phyloP scores from a whole-genome alignment of 441 rosid species.

The Theobroma grandiflorum region DNA sequence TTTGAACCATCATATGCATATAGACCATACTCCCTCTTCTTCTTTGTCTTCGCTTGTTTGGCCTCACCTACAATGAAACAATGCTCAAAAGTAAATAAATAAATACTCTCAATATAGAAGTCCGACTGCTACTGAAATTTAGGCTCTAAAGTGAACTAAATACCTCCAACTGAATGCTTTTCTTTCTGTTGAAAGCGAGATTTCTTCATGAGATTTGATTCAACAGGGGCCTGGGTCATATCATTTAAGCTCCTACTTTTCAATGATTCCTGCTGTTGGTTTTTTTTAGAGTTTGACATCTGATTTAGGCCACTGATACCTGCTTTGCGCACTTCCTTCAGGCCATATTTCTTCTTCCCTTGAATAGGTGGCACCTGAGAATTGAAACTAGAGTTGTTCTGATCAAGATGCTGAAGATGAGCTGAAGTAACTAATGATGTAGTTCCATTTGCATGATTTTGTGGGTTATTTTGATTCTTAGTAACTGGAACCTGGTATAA shows the following conservation, averaged over 20 bases:
- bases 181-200: constrained; percentile 33
- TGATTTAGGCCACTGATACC: constrained; percentile 37
- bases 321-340: constrained; percentile 46
- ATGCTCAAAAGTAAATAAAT: constrained; percentile 28
- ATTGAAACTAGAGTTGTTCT: constrained; percentile 39
- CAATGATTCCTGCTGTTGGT: constrained; percentile 42
- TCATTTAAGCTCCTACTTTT: constrained; percentile 54
- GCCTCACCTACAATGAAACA: constrained; percentile 46
- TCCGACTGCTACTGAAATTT: neutral
- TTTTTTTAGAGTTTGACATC: constrained; percentile 41
- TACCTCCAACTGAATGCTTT: constrained; percentile 43
- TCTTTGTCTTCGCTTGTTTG: constrained; percentile 47
- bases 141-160: constrained; percentile 22
- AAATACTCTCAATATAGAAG: constrained; percentile 11
- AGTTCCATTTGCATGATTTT: constrained; percentile 41
- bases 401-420: constrained; percentile 35
- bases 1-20: constrained; percentile 44
- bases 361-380: constrained; percentile 37
- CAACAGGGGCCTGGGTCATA: constrained; percentile 42
- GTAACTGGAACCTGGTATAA: constrained; percentile 36
- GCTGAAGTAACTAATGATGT: constrained; percentile 29
- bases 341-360: constrained; percentile 46
- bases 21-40: constrained; percentile 52
- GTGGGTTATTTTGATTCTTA: constrained; percentile 38
- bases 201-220: constrained; percentile 38